These are phyloP conservation scores for Stephania yunnanensis DNA, from an alignment of 164 flowering plant species.

Conservation along the genomic window DNA sequence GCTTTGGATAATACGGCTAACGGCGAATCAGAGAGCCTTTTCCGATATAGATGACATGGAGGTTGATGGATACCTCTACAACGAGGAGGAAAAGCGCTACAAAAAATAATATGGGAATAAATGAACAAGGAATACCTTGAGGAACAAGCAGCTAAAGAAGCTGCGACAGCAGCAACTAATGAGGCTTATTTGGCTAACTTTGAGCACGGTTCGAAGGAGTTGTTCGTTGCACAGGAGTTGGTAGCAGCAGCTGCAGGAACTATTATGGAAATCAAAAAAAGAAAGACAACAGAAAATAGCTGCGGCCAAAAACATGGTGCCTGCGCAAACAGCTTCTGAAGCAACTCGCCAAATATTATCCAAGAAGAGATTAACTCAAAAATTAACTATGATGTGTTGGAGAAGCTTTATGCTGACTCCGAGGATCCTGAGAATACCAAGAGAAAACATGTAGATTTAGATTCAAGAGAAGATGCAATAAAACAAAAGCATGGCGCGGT, in stretches of 20 bases:
- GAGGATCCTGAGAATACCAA: conserved; percentile 19
- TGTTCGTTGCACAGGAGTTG: conserved; percentile 50
- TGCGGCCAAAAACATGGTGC: neutral
- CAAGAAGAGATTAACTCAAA: conserved; percentile 58
- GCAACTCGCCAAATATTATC: neutral
- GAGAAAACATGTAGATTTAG: conserved; percentile 15
- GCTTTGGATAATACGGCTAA: conserved; percentile 9
- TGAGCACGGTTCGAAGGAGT: conserved; percentile 42
- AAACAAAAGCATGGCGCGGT: conserved; percentile 2
- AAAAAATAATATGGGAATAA: conserved; percentile 81
- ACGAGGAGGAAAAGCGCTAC: conserved; percentile 56
- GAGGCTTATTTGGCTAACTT: conserved; percentile 41
- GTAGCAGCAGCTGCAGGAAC: conserved; percentile 53
- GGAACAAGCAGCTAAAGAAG: conserved; percentile 91
- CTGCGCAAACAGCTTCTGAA: neutral
- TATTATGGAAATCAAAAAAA: conserved; percentile 62
- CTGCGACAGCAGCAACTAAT: conserved; percentile 61
- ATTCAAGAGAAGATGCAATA: conserved; percentile 4
- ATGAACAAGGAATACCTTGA: conserved; percentile 83
- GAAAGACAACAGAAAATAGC: conserved; percentile 51
- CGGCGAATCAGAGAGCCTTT: conserved; percentile 56
- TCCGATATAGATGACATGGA: conserved; percentile 76
- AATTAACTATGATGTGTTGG: conserved; percentile 55
- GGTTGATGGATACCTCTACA: conserved; percentile 75
- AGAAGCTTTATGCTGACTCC: conserved; percentile 46